Evolutionary conservation across 78 protist species (phyloP), one percentile per base, ranked within the genome.

Genomic region (Dictyostelium citrinum): DNA sequence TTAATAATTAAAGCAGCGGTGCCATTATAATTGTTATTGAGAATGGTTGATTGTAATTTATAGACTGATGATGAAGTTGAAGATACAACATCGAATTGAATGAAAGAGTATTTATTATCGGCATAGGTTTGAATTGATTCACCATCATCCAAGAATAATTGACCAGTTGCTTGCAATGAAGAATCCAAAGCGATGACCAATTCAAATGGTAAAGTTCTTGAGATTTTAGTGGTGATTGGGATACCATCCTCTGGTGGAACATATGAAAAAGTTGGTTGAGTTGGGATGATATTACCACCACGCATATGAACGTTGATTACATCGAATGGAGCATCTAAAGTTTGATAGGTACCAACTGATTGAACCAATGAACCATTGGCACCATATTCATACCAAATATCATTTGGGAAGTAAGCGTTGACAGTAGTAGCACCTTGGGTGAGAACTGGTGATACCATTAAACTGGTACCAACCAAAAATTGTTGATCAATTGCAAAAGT

Each of bases 401-500:
- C 95, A 14, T 58, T 24, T n/a, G 98, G 98, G 80, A 96, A 88
- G 83, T 95, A 95, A n/a, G 76, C 97, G 22, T 33, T 27, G n/a
- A 93, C 96, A 2, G 84, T 37, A 12, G 68, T 37, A 22, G 95
- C 95, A 74, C 88, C 95, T 41, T 80, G 84, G 3, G 75, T 43
- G 58, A 95, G 79, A 14, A 96, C 98, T 14, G 98, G 98, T 6
- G 95, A 49, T 61, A 96, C 95, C 51, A 97, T 33, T 49, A 97
- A 16, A 14, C 83, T 22, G 24, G 45, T 8, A 49, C 98, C 98
- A 58, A 96, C 60, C 3, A 96, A 41, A 71, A 96, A 92, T 85
- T 97, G 98, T 22, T 20, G 27, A 68, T 96, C 97, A 68, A 97
- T 55, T 4, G 78, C 75, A 41, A 16, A 72, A 58, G 96, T 81